Conservation (phyloP, 2,329 filamentous ascomycete species). For the Aspergillus carbonarius region DNA sequence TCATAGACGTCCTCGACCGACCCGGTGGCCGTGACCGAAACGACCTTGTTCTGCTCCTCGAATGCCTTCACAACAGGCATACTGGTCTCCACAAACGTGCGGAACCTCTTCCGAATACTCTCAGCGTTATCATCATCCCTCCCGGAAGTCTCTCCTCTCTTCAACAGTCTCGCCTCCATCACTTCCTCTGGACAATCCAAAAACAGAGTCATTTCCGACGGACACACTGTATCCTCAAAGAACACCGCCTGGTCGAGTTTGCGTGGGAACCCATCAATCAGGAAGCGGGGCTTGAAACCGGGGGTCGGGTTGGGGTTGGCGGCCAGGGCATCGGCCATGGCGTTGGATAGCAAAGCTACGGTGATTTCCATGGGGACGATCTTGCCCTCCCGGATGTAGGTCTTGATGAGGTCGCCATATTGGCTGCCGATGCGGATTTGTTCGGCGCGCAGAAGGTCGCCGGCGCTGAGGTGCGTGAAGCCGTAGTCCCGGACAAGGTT, state of each 20-base stretch:
- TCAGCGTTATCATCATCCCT: conserved; percentile 91
- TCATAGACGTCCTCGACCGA: conserved; percentile 64
- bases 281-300: conserved; percentile 64
- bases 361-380: conserved; percentile 99
- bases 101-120: conserved; percentile 94
- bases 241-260: conserved; percentile 96
- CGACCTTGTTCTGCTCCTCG: conserved; percentile 71
- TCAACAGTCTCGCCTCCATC: conserved; percentile 79
- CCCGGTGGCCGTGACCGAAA: conserved; percentile 73
- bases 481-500: conserved; percentile 83
- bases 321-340: conserved; percentile 63
- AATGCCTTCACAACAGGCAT: conserved; percentile 95
- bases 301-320: background rate
- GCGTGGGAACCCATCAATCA: conserved; percentile 81
- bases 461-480: conserved; percentile 90
- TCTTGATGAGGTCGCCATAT: conserved; percentile 89
- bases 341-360: conserved; percentile 87
- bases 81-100: conserved; percentile 88
- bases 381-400: conserved; percentile 88
- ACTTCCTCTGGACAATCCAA: conserved; percentile 88
- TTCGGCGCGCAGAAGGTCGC: conserved; percentile 90
- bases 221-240: conserved; percentile 88
- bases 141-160: conserved; percentile 90
- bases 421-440: conserved; percentile 82
- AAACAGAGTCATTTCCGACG: conserved; percentile 83